A percentile compares a stretch with the other conserved stretches of the same genome.
These are phyloP conservation scores for Sclerotinia glacialis DNA, from an alignment of 2,329 filamentous ascomycete genomes.

Conservation along the genomic window DNA sequence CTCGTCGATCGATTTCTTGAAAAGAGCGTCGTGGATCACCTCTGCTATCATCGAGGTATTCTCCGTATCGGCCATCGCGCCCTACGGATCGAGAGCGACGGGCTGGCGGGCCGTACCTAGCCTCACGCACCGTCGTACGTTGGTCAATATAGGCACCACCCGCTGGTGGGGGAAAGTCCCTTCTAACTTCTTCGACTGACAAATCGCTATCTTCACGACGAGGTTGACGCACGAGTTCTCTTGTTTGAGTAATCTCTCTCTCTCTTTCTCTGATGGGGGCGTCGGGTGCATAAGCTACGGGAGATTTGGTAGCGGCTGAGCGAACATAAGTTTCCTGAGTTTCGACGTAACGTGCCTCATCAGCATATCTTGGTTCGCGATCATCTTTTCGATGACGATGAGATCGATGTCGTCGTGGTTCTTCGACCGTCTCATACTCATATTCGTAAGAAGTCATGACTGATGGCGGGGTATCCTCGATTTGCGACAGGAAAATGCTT, in stretches of 20 bases:
- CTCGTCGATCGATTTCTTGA: constrained; percentile 46
- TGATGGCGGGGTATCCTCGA: constrained; percentile 12
- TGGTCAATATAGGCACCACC: constrained; percentile 31
- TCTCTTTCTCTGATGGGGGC: constrained; percentile 19
- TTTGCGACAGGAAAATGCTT: constrained; percentile 16
- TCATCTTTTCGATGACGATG: constrained; percentile 38
- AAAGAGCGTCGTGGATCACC: constrained; percentile 47
- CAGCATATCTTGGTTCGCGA: constrained; percentile 49
- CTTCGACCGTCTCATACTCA: constrained; percentile 29
- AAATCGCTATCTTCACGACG: constrained; percentile 70
- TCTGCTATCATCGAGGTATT: constrained; percentile 47
- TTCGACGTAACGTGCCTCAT: constrained; percentile 55
- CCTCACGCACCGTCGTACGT: constrained; percentile 33
- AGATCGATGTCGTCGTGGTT: constrained; percentile 35
- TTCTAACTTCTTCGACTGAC: constrained; percentile 76
- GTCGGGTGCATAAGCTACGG: constrained; percentile 35
- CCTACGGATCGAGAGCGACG: constrained; percentile 62
- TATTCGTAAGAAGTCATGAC: constrained; percentile 28
- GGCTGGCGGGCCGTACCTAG: constrained; percentile 45
- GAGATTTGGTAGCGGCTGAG: constrained; percentile 24
- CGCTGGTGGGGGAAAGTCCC: constrained; percentile 71
- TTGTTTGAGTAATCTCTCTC: constrained; percentile 43
- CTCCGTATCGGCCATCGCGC: constrained; percentile 58
- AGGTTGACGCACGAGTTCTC: constrained; percentile 54
- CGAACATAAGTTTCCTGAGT: constrained; percentile 40